These are phyloP conservation scores for Nemania bipapillata DNA, from an alignment of 2,329 filamentous ascomycete species.

Conservation along the genomic window DNA sequence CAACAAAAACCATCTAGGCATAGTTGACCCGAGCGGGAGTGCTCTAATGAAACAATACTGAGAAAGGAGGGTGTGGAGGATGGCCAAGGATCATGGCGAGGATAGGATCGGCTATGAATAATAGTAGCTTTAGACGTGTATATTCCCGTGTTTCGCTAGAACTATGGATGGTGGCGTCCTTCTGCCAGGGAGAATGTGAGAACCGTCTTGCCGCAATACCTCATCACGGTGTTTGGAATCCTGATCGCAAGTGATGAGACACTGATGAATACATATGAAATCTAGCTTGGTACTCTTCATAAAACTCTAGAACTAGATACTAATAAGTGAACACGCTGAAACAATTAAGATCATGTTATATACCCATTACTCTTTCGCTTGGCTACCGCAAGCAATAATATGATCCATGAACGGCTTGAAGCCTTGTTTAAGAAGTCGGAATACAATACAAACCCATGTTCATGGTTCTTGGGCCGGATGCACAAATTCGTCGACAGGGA, in stretches of 20 bases:
- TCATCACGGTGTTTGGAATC: background rate
- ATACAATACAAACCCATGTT: background rate
- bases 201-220: background rate
- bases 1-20: background rate
- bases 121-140: background rate
- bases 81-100: background rate
- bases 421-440: background rate
- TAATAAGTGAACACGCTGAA: background rate
- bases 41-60: background rate
- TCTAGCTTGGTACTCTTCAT: background rate
- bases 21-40: background rate
- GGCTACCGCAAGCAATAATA: background rate
- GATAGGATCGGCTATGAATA: background rate
- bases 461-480: background rate
- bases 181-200: background rate
- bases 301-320: background rate
- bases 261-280: background rate
- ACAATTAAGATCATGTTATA: background rate
- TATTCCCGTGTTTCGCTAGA: background rate
- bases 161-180: background rate
- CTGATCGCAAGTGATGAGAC: background rate
- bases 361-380: background rate
- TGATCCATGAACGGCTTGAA: background rate
- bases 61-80: slow-evolving; percentile 7
- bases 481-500: background rate